Percentiles rank a stretch among this genome's conserved stretches.
These are phyloP conservation scores for Vitis cinerea DNA, from an alignment of 164 flowering plant species.

Conservation along the genomic window DNA sequence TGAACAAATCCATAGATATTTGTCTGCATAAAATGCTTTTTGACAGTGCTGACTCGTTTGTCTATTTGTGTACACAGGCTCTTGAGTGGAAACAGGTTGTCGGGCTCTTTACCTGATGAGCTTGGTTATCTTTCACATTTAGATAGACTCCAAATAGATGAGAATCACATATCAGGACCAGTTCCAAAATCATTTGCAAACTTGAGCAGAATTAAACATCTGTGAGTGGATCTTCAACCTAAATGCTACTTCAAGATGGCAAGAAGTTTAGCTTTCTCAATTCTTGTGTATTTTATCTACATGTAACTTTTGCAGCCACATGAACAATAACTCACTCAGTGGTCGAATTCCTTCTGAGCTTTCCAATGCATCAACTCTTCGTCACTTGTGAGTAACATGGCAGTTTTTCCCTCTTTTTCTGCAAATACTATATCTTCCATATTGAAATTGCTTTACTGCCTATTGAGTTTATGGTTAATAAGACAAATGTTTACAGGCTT, in stretches of 20 bases:
- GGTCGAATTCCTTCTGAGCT: constrained; percentile 80
- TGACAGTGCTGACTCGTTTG: background rate
- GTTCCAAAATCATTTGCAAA: constrained; percentile 64
- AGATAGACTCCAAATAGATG: constrained; percentile 67
- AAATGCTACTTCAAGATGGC: background rate
- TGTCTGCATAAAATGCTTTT: background rate
- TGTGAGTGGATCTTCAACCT: constrained; percentile 40
- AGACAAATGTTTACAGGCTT: constrained; percentile 43
- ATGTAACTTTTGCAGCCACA: constrained; percentile 48
- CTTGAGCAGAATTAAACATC: constrained; percentile 43
- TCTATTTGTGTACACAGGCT: constrained; percentile 46
- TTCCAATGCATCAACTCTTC: constrained; percentile 45
- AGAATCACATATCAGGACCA: constrained; percentile 65
- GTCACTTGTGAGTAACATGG: constrained; percentile 66
- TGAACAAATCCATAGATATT: too few relatives aligned
- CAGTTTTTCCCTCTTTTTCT: background rate
- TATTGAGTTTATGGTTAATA: background rate
- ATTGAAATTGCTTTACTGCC: background rate
- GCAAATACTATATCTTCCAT: background rate
- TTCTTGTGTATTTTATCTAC: background rate
- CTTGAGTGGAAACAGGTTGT: constrained; percentile 67
- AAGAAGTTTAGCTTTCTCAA: background rate
- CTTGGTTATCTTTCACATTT: constrained; percentile 60
- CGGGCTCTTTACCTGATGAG: constrained; percentile 73
- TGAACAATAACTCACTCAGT: constrained; percentile 84